A percentile compares a stretch with the other conserved stretches of the same genome.
These are phyloP conservation scores for Fusarium sp. DNA, from an alignment of 2,329 filamentous ascomycete genomes.

Conservation along the genomic window DNA sequence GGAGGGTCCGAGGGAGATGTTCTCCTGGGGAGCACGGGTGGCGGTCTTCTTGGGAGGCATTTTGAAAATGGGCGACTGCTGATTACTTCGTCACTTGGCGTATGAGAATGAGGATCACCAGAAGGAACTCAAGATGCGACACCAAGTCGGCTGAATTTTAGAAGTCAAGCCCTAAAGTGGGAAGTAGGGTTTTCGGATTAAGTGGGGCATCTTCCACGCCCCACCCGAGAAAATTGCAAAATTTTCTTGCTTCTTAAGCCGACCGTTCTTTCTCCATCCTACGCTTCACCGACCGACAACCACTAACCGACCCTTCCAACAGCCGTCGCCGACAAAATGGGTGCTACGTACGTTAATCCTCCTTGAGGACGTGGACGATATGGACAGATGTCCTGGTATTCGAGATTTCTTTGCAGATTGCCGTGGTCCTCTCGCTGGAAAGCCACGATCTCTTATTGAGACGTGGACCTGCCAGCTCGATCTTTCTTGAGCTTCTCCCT, in stretches of 20 bases:
- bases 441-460: constrained; percentile 46
- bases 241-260: constrained; percentile 18
- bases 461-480: constrained; percentile 76
- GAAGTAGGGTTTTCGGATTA: neutral
- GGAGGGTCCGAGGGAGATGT: constrained; percentile 97
- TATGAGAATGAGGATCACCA: constrained; percentile 50
- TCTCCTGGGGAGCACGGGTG: constrained; percentile 84
- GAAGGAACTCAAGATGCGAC: constrained; percentile 45
- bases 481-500: constrained; percentile 75
- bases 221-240: constrained; percentile 30
- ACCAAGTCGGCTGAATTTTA: neutral
- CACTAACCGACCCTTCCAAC: constrained; percentile 55
- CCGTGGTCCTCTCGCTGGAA: constrained; percentile 87
- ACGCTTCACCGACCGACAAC: constrained; percentile 49
- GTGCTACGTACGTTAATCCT: constrained; percentile 65
- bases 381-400: constrained; percentile 59
- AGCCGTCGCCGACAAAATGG: constrained; percentile 58
- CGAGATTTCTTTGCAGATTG: constrained; percentile 71
- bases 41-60: constrained; percentile 96
- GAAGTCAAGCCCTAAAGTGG: constrained; percentile 24
- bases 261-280: constrained; percentile 16
- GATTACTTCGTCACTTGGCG: constrained; percentile 52
- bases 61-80: constrained; percentile 60
- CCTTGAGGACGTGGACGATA: constrained; percentile 51
- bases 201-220: neutral